Evolutionary conservation across 805 yeast species (phyloP).

Genomic region (Cyberlindnera saturnus): DNA sequence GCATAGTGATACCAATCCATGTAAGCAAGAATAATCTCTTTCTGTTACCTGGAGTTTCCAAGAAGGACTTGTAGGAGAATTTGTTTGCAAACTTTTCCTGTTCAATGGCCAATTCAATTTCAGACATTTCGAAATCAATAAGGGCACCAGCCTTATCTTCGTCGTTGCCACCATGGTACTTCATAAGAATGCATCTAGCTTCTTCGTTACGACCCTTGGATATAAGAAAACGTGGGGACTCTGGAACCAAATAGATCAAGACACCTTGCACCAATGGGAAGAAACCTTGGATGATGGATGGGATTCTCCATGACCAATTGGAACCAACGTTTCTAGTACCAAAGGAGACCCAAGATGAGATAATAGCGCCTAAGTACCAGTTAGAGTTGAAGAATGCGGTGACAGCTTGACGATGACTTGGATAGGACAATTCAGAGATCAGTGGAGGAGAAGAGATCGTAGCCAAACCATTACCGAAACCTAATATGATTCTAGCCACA

Average conservation of each 20-base stretch:
- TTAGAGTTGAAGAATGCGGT: slow-evolving; percentile 42
- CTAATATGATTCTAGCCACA: slow-evolving; percentile 37
- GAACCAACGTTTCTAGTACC: slow-evolving; percentile 30
- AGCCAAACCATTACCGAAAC: slow-evolving; percentile 39
- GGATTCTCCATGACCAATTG: slow-evolving; percentile 47
- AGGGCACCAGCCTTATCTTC: slow-evolving; percentile 20
- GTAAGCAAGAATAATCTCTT: slow-evolving; percentile 32
- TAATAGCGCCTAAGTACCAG: slow-evolving; percentile 47
- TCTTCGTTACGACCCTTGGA: slow-evolving; percentile 35
- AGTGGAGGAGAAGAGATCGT: slow-evolving; percentile 40
- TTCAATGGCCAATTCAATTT: slow-evolving; percentile 35
- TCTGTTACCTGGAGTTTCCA: slow-evolving; percentile 32
- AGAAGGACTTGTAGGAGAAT: slow-evolving; percentile 31
- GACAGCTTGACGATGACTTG: slow-evolving; percentile 33
- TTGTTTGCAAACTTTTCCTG: slow-evolving; percentile 30
- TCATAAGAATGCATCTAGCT: slow-evolving; percentile 35
- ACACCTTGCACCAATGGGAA: slow-evolving; percentile 37
- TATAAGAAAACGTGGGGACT: slow-evolving; percentile 41
- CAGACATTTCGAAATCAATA: slow-evolving; percentile 35
- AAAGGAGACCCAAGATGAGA: slow-evolving; percentile 45
- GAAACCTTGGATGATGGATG: slow-evolving; percentile 43
- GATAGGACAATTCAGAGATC: slow-evolving; percentile 46
- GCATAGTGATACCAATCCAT: slow-evolving; percentile 33
- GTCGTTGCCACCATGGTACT: slow-evolving; percentile 32
- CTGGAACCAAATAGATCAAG: slow-evolving; percentile 38